Evolutionary conservation across 176 grass and related monocot species (phyloP), one percentile per base, ranked within the genome.

Genomic region (Neostapfia colusana): DNA sequence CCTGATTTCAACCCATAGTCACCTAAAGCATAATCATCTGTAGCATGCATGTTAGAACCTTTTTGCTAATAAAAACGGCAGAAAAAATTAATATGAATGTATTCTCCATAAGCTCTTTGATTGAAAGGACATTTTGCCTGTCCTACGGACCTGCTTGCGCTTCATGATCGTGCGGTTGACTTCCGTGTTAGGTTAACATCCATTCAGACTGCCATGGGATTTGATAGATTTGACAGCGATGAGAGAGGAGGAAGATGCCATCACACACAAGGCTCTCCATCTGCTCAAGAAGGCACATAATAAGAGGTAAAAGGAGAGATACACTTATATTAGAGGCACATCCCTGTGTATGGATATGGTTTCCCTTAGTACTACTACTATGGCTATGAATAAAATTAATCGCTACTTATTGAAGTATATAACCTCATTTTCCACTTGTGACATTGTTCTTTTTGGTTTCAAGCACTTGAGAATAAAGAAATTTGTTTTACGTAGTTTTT

Each of bases 181-280:
- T 43, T 75, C 24, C 41, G 67, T 21, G 62, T 44, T 86, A 69
- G 70, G 54, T 53, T 62, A 81, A 69, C 70, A 81, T 86, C 71
- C 83, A 81, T 63, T 69, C 43, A 61, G 23, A 53, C 41, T 25
- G 24, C 36, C 31, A 26, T 69, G 15, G 48, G 25, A 70, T 39
- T 73, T 2, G 46, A 55, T 35, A 65, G 45, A 82, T 82, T 69
- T 38, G 77, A 86, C 25, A 86, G 17, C 5, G 71, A 80, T 37
- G 51, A 66, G 20, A 80, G 34, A 67, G 39, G n/a, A 11, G 17
- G 31, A 54, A 24, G 44, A 39, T 51, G 28, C 13, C 60, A 39
- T 17, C 60, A 53, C 44, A 46, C 24, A 9, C 39, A 63, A 48
- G 40, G 27, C 41, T 46, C 41, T 46, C 40, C 0, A 75, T 76